Evolutionary conservation across 257 asterid species (phyloP), one percentile per base, ranked within the genome.

Genomic region (Penstemon eatonii): DNA sequence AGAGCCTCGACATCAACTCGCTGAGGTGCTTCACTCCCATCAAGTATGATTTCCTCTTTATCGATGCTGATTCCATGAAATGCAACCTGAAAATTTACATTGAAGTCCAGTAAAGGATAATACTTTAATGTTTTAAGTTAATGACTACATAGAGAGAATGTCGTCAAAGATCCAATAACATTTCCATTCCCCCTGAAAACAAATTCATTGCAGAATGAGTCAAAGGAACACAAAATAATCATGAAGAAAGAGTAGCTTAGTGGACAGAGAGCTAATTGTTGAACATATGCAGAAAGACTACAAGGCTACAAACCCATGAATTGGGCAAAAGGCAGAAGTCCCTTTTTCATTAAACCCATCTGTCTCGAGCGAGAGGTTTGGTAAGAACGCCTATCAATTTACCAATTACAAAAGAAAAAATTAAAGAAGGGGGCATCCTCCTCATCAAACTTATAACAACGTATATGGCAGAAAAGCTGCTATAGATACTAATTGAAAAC

Each of bases 11-110:
- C 96, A 75, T 90, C 96, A 70, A 94, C 78, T 60, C 94, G 86
- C 56, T 81, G 71, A 54, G 99, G 99, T 72, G 96, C 97, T 73
- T 90, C 97, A 79, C 99, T 89, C 71, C 99, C 96, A 79, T 86
- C 90, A 76, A 94, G 96, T 74, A 89, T 40, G 47, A 90, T 83
- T 70, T 89, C 96, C 60, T 78, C 78, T 77, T 94, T 87, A 83
- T 82, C 85, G 79, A 82, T 75, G 74, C 63, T 73, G 80, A 94
- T 88, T 69, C 99, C 99, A 83, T 86, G 97, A 83, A 89, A 91
- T 60, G 74, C 87, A 77, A 94, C 74, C 97, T 90, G 82, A 51
- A 62, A 73, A 73, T 71, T 66, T 52, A 60, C 70, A 83, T 76
- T 72, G 52, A 72, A 66, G 52, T 63, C 66, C 75, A 75, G 40